A percentile compares a stretch with the other conserved stretches of the same genome.
phyloP scores from a whole-genome alignment of 352 stramenopile species.

The Phytophthora palmivora region DNA sequence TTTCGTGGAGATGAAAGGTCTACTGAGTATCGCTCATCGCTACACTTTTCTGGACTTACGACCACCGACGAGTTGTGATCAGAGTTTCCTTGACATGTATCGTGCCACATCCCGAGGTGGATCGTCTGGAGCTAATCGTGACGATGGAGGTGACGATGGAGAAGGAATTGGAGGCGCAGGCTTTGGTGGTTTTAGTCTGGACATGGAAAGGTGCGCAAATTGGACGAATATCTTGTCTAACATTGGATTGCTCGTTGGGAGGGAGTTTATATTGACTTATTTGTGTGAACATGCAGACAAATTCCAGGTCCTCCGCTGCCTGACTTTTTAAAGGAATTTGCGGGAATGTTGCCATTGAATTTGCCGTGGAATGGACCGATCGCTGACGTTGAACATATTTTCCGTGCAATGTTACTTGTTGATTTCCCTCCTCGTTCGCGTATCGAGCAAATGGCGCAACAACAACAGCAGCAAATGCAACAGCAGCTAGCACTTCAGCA shows the following conservation, averaged over 20 bases:
- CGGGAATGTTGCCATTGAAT: constrained; percentile 77
- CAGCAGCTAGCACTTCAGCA: constrained; percentile 63
- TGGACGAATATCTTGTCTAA: neutral
- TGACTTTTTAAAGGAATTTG: constrained; percentile 89
- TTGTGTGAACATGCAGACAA: constrained; percentile 41
- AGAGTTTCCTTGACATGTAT: constrained; percentile 87
- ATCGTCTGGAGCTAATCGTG: constrained; percentile 24
- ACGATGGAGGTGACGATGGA: constrained; percentile 22
- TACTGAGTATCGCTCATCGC: constrained; percentile 79
- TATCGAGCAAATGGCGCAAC: constrained; percentile 74
- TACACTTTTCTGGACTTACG: constrained; percentile 85
- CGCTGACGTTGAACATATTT: constrained; percentile 88
- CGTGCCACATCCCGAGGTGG: constrained; percentile 43
- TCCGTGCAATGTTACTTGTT: constrained; percentile 81
- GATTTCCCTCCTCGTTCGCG: constrained; percentile 79
- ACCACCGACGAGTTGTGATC: constrained; percentile 62
- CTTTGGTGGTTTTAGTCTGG: constrained; percentile 38
- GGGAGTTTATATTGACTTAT: constrained; percentile 3
- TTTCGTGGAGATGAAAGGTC: constrained; percentile 83
- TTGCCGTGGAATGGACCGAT: constrained; percentile 89
- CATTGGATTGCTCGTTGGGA: neutral
- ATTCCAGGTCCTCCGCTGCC: constrained; percentile 80
- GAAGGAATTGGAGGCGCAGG: constrained; percentile 32
- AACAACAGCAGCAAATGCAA: constrained; percentile 72
- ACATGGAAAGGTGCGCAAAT: constrained; percentile 54